A percentile compares a stretch with the other conserved stretches of the same genome.
phyloP scores from a whole-genome alignment of 345 rosid species.

The Murraya paniculata region DNA sequence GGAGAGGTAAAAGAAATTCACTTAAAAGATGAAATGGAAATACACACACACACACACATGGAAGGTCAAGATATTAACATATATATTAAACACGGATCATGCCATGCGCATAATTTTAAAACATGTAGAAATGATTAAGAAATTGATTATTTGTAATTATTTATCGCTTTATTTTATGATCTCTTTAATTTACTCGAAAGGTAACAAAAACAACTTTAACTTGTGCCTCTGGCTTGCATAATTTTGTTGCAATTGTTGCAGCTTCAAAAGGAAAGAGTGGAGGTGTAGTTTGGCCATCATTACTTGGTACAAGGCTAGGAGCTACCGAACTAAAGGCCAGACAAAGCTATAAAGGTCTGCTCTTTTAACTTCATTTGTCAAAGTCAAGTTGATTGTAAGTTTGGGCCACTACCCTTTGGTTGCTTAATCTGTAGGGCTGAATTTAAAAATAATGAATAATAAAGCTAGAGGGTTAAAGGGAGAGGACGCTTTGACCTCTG shows the following conservation, averaged over 20 bases:
- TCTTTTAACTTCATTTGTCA: too few species aligned
- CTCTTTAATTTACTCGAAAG: conserved; percentile 5
- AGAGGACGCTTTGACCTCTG: too few species aligned
- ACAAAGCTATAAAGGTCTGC: too few species aligned
- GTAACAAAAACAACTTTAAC: not conserved
- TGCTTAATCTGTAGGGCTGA: too few species aligned
- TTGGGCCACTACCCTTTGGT: too few species aligned
- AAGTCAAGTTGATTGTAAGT: too few species aligned
- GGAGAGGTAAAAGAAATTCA: not conserved
- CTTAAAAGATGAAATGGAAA: conserved; percentile 6
- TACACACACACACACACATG: too few species aligned
- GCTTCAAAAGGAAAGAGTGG: not conserved
- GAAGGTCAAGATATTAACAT: not conserved
- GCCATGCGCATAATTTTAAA: not conserved
- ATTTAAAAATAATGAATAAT: too few species aligned
- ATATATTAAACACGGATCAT: not conserved
- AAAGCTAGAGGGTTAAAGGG: too few species aligned
- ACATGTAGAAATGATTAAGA: not conserved
- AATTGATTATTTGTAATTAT: not conserved
- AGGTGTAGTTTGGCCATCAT: not conserved
- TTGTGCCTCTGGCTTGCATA: not conserved
- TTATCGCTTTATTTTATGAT: not conserved
- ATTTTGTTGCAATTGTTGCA: not conserved
- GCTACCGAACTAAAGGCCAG: too few species aligned
- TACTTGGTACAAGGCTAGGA: too few species aligned